phyloP scores from a whole-genome alignment of 2,329 filamentous ascomycete species.

The Microcyclosporella mali region DNA sequence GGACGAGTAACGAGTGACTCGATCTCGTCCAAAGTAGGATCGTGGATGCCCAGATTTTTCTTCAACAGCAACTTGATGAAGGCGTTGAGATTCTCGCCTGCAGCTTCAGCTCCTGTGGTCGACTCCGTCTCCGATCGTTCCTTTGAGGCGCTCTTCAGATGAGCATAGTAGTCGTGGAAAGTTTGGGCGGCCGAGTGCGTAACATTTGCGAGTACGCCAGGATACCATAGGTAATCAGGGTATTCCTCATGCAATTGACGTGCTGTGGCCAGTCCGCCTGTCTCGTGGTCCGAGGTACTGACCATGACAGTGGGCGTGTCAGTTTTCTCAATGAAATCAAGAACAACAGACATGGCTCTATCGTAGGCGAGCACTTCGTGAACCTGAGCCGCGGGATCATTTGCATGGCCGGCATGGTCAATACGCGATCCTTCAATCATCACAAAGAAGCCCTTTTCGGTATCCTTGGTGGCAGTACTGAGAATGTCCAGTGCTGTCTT shows the following conservation, averaged over 20 bases:
- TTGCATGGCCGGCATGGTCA: slow-evolving; percentile 75
- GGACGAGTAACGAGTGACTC: slow-evolving; percentile 55
- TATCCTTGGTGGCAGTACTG: slow-evolving; percentile 71
- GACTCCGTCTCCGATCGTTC: slow-evolving; percentile 23
- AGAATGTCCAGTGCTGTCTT: slow-evolving; percentile 72
- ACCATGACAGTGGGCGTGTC: slow-evolving; percentile 73
- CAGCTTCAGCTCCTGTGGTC: slow-evolving; percentile 14
- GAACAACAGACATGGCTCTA: slow-evolving; percentile 70
- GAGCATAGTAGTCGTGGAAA: slow-evolving; percentile 53
- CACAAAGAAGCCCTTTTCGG: slow-evolving; percentile 90
- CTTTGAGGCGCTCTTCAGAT: slow-evolving; percentile 43
- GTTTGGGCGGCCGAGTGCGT: slow-evolving; percentile 69
- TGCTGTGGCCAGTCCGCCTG: slow-evolving; percentile 77
- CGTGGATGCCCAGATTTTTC: slow-evolving; percentile 67
- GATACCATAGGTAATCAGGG: slow-evolving; percentile 73
- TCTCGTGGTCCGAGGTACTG: slow-evolving; percentile 92
- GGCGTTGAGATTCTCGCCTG: slow-evolving; percentile 44
- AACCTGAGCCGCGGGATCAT: slow-evolving; percentile 51
- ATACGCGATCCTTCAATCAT: slow-evolving; percentile 98
- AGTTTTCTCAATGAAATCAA: slow-evolving; percentile 75
- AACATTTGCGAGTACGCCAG: slow-evolving; percentile 71
- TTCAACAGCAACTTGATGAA: slow-evolving; percentile 68
- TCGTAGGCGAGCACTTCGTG: slow-evolving; percentile 96
- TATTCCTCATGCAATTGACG: slow-evolving; percentile 61
- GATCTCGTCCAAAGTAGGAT: slow-evolving; percentile 65